phyloP scores from a whole-genome alignment of 805 yeast genomes.

The Candida koratica region DNA sequence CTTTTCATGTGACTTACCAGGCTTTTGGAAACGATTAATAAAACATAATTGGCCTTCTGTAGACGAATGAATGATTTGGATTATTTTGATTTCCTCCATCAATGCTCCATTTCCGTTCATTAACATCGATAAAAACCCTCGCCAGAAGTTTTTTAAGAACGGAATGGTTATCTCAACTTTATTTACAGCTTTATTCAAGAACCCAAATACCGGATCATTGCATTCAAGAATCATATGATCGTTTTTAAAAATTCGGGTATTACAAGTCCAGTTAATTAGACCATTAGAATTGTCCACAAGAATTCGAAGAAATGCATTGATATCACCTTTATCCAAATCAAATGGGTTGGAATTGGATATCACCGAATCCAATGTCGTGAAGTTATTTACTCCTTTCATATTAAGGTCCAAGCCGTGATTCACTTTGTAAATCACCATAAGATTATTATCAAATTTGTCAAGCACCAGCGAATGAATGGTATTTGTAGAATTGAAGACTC shows the following conservation, averaged over 20 bases:
- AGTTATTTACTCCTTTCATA: slow-evolving; percentile 6
- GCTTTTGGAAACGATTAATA: slow-evolving; percentile 20
- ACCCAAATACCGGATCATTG: slow-evolving; percentile 33
- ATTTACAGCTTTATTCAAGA: slow-evolving; percentile 14
- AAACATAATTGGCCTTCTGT: slow-evolving; percentile 18
- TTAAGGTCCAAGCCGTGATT: slow-evolving; percentile 17
- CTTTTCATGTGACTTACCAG: background rate
- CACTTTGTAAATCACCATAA: slow-evolving; percentile 20
- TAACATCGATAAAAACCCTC: slow-evolving; percentile 34
- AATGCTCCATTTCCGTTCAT: slow-evolving; percentile 26
- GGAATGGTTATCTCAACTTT: slow-evolving; percentile 30
- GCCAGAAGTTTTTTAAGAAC: slow-evolving; percentile 35
- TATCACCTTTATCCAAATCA: slow-evolving; percentile 20
- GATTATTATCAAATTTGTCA: slow-evolving; percentile 10
- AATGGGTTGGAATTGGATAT: slow-evolving; percentile 14
- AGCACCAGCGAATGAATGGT: slow-evolving; percentile 6
- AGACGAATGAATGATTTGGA: slow-evolving; percentile 26
- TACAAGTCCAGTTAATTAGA: slow-evolving; percentile 26
- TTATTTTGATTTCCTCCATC: slow-evolving; percentile 19
- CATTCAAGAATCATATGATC: slow-evolving; percentile 19
- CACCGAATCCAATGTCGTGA: slow-evolving; percentile 13
- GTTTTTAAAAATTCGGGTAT: slow-evolving; percentile 22
- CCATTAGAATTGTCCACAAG: slow-evolving; percentile 12
- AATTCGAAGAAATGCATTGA: slow-evolving; percentile 24
- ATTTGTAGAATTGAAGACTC: slow-evolving; percentile 1